These are phyloP conservation scores for Penium margaritaceum DNA, from an alignment of 139 green algal species.

Conservation along the genomic window DNA sequence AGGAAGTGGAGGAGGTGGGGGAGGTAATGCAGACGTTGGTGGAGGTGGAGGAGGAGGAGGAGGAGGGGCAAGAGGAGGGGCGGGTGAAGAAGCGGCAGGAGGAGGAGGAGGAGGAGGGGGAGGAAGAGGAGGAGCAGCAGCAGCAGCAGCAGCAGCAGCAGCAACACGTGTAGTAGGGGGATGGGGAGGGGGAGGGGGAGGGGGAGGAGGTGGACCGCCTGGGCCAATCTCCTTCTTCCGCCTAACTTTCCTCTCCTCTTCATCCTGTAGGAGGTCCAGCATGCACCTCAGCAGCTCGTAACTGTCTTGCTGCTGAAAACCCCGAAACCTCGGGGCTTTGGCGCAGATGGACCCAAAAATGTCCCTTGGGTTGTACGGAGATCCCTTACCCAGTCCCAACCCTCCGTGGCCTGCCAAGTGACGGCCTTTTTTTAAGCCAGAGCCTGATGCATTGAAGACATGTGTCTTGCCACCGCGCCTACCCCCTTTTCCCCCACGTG, in stretches of 20 bases:
- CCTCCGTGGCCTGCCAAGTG: too few species aligned
- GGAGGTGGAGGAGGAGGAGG: background rate
- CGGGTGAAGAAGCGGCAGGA: background rate
- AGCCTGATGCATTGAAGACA: too few species aligned
- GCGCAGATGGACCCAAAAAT: conserved; percentile 59
- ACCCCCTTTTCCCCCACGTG: too few species aligned
- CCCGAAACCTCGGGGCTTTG: conserved; percentile 58
- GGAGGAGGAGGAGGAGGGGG: background rate
- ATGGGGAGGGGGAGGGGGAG: conserved; percentile 15
- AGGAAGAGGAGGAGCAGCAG: background rate
- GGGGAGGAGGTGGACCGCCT: background rate
- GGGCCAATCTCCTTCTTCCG: background rate
- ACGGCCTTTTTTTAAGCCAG: too few species aligned
- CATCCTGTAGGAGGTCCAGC: conserved; percentile 45
- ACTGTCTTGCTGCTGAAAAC: conserved; percentile 60
- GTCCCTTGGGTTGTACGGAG: conserved; percentile 57
- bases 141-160: background rate
- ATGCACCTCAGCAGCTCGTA: conserved; percentile 61
- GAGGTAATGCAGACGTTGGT: background rate
- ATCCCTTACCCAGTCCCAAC: too few species aligned
- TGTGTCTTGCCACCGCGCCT: too few species aligned
- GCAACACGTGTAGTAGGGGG: background rate
- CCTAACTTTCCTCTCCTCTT: conserved; percentile 4
- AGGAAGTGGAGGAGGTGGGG: background rate
- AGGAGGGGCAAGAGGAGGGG: background rate